phyloP scores from a whole-genome alignment of 2,329 filamentous ascomycete genomes.

The Sclerotiophoma versabilis region DNA sequence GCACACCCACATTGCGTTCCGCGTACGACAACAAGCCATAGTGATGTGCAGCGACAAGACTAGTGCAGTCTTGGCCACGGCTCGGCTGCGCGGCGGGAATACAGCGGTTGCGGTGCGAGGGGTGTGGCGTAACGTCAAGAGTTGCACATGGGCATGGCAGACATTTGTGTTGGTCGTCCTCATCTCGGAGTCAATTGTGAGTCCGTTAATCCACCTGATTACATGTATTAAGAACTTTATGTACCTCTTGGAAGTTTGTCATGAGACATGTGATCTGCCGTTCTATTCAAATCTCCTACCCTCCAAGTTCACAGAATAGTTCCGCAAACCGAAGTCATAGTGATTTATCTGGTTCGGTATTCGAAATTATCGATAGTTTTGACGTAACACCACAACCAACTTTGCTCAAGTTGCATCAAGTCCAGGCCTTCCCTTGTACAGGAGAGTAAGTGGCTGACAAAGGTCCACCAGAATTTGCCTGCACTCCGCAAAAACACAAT shows the following conservation, averaged over 20 bases:
- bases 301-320: too few species aligned
- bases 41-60: neutral
- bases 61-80: constrained; percentile 12
- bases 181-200: constrained; percentile 1
- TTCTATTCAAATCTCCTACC: neutral
- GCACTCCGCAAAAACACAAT: too few species aligned
- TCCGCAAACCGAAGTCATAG: too few species aligned
- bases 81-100: constrained; percentile 5
- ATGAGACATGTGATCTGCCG: neutral
- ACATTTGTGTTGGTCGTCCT: constrained; percentile 1
- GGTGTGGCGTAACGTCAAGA: constrained; percentile 13
- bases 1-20: constrained; percentile 12
- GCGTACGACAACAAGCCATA: constrained; percentile 7
- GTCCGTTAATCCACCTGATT: neutral
- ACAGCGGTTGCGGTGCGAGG: constrained; percentile 5
- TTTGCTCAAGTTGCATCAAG: neutral
- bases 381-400: neutral
- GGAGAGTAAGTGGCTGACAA: too few species aligned
- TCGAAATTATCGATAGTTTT: neutral
- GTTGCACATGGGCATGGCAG: constrained; percentile 13
- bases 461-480: too few species aligned
- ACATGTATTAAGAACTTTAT: neutral
- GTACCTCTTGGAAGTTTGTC: neutral
- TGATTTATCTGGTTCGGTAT: neutral
- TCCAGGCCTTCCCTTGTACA: neutral